These are phyloP conservation scores for Termitomyces sp. DNA, from an alignment of 768 basidiomycete genomes.

Conservation along the genomic window DNA sequence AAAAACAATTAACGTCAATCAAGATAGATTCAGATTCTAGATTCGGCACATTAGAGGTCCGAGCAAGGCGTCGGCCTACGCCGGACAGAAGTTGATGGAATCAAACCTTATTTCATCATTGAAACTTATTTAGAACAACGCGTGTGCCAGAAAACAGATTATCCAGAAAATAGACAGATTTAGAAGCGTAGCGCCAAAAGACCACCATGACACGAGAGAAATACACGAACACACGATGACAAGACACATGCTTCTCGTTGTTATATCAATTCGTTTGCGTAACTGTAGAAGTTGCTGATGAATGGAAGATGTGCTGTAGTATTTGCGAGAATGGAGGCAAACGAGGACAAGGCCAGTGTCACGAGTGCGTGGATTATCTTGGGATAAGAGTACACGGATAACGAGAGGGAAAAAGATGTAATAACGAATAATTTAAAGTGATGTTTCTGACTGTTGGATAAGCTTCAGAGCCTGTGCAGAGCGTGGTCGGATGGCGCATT, in stretches of 20 bases:
- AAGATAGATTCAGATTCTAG: not conserved
- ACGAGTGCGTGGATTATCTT: not conserved
- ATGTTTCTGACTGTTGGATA: slow-evolving; percentile 29
- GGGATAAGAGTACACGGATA: not conserved
- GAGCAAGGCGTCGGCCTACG: not conserved
- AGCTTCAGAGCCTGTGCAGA: slow-evolving; percentile 40
- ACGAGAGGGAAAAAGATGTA: not conserved
- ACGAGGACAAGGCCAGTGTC: not conserved
- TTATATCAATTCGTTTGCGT: not conserved
- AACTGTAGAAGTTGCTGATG: not conserved
- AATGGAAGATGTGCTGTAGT: not conserved
- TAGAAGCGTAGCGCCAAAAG: not conserved
- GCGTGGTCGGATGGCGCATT: slow-evolving; percentile 47
- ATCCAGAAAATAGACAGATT: too few relatives aligned
- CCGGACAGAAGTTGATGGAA: not conserved
- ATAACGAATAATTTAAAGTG: slow-evolving; percentile 11
- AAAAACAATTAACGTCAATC: not conserved
- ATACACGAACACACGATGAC: not conserved
- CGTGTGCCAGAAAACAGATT: too few relatives aligned
- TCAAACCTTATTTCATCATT: too few relatives aligned
- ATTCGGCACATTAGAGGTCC: too few relatives aligned
- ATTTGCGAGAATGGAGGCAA: not conserved
- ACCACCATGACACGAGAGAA: not conserved
- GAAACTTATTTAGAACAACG: too few relatives aligned
- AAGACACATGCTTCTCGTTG: not conserved